Evolutionary conservation across 2,329 filamentous ascomycete genomes (phyloP), one percentile per base, ranked within the genome.

Genomic region (Septoria petroselini): DNA sequence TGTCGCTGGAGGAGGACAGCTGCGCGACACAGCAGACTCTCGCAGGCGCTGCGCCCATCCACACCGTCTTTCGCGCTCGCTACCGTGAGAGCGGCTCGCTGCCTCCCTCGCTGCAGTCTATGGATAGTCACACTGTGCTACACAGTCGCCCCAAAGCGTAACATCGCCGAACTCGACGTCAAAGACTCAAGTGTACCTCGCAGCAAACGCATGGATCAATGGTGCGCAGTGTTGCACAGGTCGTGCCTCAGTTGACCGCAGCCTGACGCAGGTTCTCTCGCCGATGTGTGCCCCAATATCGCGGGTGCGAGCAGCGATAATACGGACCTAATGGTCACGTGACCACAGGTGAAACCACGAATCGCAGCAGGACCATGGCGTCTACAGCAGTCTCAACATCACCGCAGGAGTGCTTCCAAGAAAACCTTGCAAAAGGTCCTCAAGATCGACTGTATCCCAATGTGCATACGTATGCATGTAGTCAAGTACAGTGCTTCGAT

Each of bases 61-160:
- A 34, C 37, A 41, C 48, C 48, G 48, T 51, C 41, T 46, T 45
- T 37, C 35, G n/a, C 19, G 15, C 29, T 18, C 29, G 29, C 23
- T 35, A 15, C 29, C 35, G 14, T 25, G 37, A 21, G 40, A 30
- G 15, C 35, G 48, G 48, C 41, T 33, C 35, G 23, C 19, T 44
- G 35, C 38, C 39, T 52, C 43, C 50, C 50, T 48, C 44, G 50
- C 50, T 34, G 43, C 49, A 27, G 18, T 31, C 23, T 23, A 33
- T 23, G 21, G 14, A 21, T 23, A 14, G 30, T 19, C 15, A 21
- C 14, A 17, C 8, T 44, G 41, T 35, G 19, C 41, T n/a, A 43
- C 41, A 21, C 41, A 43, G 17, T 14, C 15, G 30, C 18, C 11
- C 5, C 11, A 33, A 14, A 33, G 25, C 27, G 17, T n/a, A 37